phyloP scores from a whole-genome alignment of 805 yeast genomes.

The Zygotorulaspora chibaensis region DNA sequence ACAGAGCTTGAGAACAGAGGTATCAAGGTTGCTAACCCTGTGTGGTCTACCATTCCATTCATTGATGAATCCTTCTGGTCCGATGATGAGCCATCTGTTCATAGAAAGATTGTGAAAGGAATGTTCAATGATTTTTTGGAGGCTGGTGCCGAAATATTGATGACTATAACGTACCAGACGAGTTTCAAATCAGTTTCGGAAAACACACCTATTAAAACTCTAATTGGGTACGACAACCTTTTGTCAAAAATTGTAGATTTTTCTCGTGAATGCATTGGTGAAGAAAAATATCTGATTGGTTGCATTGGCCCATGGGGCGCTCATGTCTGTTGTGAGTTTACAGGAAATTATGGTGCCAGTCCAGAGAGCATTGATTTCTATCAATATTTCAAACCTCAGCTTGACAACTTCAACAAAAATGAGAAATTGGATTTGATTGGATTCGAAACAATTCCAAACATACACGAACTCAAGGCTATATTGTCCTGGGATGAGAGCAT shows the following conservation, averaged over 20 bases:
- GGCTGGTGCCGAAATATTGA: slow-evolving; percentile 52
- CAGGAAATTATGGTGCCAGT: slow-evolving; percentile 53
- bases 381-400: slow-evolving; percentile 33
- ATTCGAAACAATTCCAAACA: slow-evolving; percentile 72
- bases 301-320: slow-evolving; percentile 81
- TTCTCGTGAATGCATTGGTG: slow-evolving; percentile 25
- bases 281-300: slow-evolving; percentile 38
- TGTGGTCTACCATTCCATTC: slow-evolving; percentile 63
- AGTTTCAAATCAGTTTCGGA: slow-evolving; percentile 41
- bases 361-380: slow-evolving; percentile 31
- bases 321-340: slow-evolving; percentile 61
- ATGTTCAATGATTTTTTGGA: slow-evolving; percentile 49
- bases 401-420: slow-evolving; percentile 48
- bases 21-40: slow-evolving; percentile 41
- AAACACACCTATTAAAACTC: slow-evolving; percentile 23
- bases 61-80: slow-evolving; percentile 31
- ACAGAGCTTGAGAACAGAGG: slow-evolving; percentile 54
- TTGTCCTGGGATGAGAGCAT: slow-evolving; percentile 37
- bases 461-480: slow-evolving; percentile 52
- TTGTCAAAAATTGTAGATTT: slow-evolving; percentile 23
- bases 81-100: slow-evolving; percentile 15
- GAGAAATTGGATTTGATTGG: slow-evolving; percentile 53
- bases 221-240: slow-evolving; percentile 21
- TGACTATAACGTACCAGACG: slow-evolving; percentile 61
- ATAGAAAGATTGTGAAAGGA: slow-evolving; percentile 42